Percentiles rank a stretch among this genome's conserved stretches.
Evolutionary conservation across 225 moss, liverwort and hornwort genomes (phyloP).

Genomic region (Polytrichum commune): DNA sequence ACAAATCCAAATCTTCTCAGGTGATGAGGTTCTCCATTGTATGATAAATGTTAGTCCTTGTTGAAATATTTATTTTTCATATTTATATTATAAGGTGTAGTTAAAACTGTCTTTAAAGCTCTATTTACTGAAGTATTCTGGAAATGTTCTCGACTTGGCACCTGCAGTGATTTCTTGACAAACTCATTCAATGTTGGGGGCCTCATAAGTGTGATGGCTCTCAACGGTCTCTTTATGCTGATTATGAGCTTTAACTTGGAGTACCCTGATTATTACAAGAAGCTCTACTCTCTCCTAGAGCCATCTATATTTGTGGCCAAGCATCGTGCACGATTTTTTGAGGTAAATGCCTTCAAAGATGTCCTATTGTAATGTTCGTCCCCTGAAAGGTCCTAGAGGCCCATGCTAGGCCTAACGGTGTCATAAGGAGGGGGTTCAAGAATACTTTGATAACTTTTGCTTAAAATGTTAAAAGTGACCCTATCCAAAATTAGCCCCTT

Average conservation of each 20-base stretch:
- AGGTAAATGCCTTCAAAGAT: slow-evolving; percentile 38
- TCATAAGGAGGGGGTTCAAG: too few species aligned
- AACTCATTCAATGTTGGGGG: slow-evolving; percentile 86
- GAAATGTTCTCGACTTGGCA: slow-evolving; percentile 7
- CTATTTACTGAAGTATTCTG: neutral
- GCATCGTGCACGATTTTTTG: slow-evolving; percentile 95
- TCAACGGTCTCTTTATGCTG: slow-evolving; percentile 81
- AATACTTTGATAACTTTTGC: too few species aligned
- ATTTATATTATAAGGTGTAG: neutral
- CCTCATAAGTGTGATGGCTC: slow-evolving; percentile 95
- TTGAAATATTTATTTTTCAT: too few species aligned
- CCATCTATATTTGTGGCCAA: slow-evolving; percentile 94
- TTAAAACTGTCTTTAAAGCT: neutral
- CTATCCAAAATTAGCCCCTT: too few species aligned
- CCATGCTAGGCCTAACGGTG: too few species aligned
- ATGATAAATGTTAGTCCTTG: too few species aligned
- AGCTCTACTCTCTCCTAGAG: slow-evolving; percentile 92
- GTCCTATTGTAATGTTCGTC: too few species aligned
- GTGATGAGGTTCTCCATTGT: slow-evolving; percentile 23
- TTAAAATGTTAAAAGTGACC: too few species aligned
- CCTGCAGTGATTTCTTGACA: slow-evolving; percentile 88
- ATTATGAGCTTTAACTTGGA: slow-evolving; percentile 84
- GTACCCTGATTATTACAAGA: slow-evolving; percentile 96
- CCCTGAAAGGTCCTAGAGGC: too few species aligned
- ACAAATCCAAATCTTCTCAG: slow-evolving; percentile 85